These are phyloP conservation scores for Penicillium sp. DNA, from an alignment of 2,329 filamentous ascomycete genomes.

Conservation along the genomic window DNA sequence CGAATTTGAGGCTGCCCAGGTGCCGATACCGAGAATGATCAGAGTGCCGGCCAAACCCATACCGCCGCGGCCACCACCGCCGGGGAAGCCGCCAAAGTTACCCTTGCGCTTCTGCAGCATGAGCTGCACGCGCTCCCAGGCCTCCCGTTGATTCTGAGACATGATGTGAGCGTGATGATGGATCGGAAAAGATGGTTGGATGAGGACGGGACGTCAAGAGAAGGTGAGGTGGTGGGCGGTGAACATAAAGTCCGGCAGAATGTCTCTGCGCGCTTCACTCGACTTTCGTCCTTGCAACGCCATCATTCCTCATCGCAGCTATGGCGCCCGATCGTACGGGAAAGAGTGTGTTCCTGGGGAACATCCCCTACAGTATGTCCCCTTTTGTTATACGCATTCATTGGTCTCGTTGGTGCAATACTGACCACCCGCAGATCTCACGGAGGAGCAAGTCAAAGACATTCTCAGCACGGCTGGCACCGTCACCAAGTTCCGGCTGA, in stretches of 20 bases:
- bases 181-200: constrained; percentile 17
- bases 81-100: constrained; percentile 48
- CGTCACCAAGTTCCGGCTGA: constrained; percentile 86
- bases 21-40: constrained; percentile 51
- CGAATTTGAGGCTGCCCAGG: constrained; percentile 52
- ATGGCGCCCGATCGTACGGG: constrained; percentile 47
- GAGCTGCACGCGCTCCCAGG: constrained; percentile 64
- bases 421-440: constrained; percentile 65
- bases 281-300: constrained; percentile 5
- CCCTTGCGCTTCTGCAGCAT: constrained; percentile 55
- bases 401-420: neutral
- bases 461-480: constrained; percentile 89
- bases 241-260: constrained; percentile 31
- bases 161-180: constrained; percentile 33
- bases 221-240: constrained; percentile 26
- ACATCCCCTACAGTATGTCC: constrained; percentile 68
- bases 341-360: constrained; percentile 50
- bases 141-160: constrained; percentile 61
- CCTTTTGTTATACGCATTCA: neutral
- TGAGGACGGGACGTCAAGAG: constrained; percentile 24
- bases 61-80: constrained; percentile 54
- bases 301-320: constrained; percentile 14
- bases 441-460: constrained; percentile 92
- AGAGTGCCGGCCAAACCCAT: constrained; percentile 55
- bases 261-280: constrained; percentile 12